phyloP scores from a whole-genome alignment of 2,329 filamentous ascomycete genomes.

The Aspergillus spinulosporus region DNA sequence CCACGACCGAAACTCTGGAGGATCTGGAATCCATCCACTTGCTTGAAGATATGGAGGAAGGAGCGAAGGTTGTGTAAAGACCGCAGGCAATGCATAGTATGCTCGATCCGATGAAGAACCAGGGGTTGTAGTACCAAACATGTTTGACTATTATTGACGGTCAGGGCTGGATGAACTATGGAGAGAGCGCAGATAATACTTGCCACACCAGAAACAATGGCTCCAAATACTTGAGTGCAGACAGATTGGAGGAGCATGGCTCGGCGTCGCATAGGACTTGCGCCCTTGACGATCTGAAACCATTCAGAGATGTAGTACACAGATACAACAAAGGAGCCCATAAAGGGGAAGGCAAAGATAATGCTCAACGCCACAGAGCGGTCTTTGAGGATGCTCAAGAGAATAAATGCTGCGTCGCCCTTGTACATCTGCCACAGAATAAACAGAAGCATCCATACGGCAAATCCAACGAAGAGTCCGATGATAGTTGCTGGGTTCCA shows the following conservation, averaged over 20 bases:
- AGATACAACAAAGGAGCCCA: constrained; percentile 34
- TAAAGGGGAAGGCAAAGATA: constrained; percentile 32
- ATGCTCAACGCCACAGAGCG: constrained; percentile 28
- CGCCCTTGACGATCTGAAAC: constrained; percentile 46
- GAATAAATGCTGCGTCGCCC: constrained; percentile 18
- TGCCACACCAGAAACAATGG: constrained; percentile 34
- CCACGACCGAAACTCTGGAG: constrained; percentile 48
- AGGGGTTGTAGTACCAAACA: constrained; percentile 38
- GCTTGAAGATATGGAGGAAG: constrained; percentile 32
- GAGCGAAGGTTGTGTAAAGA: constrained; percentile 44
- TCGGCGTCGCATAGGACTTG: constrained; percentile 27
- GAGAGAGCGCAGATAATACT: constrained; percentile 18
- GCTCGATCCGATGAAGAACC: constrained; percentile 28
- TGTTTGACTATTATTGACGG: constrained; percentile 21
- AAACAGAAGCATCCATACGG: constrained; percentile 12
- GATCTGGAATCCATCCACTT: constrained; percentile 54
- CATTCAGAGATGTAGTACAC: constrained; percentile 52
- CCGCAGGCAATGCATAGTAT: constrained; percentile 39
- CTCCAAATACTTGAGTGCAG: constrained; percentile 35
- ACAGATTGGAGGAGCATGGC: constrained; percentile 29
- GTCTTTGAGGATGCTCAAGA: neutral
- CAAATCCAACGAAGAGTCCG: constrained; percentile 39
- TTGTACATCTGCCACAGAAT: constrained; percentile 15
- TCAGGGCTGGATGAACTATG: neutral
- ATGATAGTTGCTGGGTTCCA: constrained; percentile 49